phyloP scores from a whole-genome alignment of 2,329 filamentous ascomycete species.

The Penicillium sp. region DNA sequence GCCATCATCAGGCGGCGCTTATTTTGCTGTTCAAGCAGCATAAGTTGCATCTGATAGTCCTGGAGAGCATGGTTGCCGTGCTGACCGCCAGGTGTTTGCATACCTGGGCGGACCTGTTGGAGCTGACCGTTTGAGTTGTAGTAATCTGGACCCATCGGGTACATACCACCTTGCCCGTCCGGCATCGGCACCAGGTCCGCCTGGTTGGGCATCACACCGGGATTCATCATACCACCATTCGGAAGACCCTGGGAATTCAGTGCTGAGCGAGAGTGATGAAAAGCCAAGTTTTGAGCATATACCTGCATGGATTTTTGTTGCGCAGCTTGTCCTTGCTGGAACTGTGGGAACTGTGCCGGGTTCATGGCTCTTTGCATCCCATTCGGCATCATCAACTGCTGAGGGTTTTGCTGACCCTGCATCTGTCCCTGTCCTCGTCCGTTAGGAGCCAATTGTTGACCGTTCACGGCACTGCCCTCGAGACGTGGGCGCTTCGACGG shows the following conservation, averaged over 20 bases:
- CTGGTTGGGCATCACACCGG: slow-evolving; percentile 62
- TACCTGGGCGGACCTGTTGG: slow-evolving; percentile 36
- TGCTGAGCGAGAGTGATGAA: slow-evolving; percentile 68
- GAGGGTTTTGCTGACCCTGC: slow-evolving; percentile 58
- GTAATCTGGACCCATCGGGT: slow-evolving; percentile 47
- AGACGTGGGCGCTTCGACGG: slow-evolving; percentile 85
- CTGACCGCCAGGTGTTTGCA: slow-evolving; percentile 37
- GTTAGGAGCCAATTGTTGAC: slow-evolving; percentile 71
- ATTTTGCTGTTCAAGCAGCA: slow-evolving; percentile 63
- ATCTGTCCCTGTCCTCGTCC: slow-evolving; percentile 65
- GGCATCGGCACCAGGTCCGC: slow-evolving; percentile 77
- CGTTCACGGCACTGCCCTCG: slow-evolving; percentile 67
- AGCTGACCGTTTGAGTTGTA: slow-evolving; percentile 55
- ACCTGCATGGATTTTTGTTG: slow-evolving; percentile 81
- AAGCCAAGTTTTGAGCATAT: slow-evolving; percentile 77
- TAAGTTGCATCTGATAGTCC: slow-evolving; percentile 65
- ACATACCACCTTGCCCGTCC: slow-evolving; percentile 47
- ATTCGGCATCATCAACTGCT: slow-evolving; percentile 51
- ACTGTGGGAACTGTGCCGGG: slow-evolving; percentile 66
- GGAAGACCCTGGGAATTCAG: slow-evolving; percentile 77
- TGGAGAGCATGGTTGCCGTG: slow-evolving; percentile 58
- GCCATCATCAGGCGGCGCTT: slow-evolving; percentile 63
- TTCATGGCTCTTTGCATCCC: slow-evolving; percentile 70
- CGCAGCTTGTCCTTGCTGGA: slow-evolving; percentile 53
- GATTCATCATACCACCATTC: slow-evolving; percentile 63